A percentile compares a stretch with the other conserved stretches of the same genome.
Conservation (phyloP, 768 basidiomycete genomes). For the Trametes gibbosa region DNA sequence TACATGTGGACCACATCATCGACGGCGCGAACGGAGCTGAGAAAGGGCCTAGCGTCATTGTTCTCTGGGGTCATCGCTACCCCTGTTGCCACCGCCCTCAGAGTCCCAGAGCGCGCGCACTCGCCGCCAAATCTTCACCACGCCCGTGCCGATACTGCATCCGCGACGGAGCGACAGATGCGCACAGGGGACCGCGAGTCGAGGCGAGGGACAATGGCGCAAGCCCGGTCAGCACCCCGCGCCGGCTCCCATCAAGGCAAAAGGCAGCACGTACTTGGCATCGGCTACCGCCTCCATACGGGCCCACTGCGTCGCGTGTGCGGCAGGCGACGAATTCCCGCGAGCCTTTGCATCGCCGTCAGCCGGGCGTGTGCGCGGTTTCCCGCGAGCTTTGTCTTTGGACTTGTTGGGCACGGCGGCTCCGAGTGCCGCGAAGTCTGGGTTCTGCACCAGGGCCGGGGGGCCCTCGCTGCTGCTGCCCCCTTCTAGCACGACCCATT, state of each 20-base stretch:
- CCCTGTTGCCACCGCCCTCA: neutral
- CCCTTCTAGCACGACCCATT: conserved; percentile 68
- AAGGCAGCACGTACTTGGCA: conserved; percentile 53
- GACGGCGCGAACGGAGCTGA: too few relatives aligned
- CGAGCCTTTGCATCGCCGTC: neutral
- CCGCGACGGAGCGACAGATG: neutral
- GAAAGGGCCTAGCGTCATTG: neutral
- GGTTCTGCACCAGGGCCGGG: conserved; percentile 22
- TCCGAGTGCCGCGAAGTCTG: conserved; percentile 6
- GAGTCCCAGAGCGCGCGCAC: conserved; percentile 46
- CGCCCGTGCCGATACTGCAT: conserved; percentile 68
- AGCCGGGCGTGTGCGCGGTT: neutral
- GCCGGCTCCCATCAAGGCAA: neutral
- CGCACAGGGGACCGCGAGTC: too few relatives aligned
- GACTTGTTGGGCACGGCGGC: conserved; percentile 12
- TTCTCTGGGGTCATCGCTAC: neutral
- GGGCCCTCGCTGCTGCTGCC: conserved; percentile 46
- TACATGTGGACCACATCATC: neutral
- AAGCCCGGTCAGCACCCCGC: neutral
- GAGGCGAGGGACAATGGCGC: conserved; percentile 1
- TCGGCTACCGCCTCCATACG: conserved; percentile 50
- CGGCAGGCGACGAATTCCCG: conserved; percentile 6
- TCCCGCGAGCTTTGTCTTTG: conserved; percentile 3
- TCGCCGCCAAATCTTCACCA: conserved; percentile 70
- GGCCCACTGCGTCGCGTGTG: conserved; percentile 46